phyloP scores from a whole-genome alignment of 495 filamentous ascomycete genomes.

The Letharia columbiana region DNA sequence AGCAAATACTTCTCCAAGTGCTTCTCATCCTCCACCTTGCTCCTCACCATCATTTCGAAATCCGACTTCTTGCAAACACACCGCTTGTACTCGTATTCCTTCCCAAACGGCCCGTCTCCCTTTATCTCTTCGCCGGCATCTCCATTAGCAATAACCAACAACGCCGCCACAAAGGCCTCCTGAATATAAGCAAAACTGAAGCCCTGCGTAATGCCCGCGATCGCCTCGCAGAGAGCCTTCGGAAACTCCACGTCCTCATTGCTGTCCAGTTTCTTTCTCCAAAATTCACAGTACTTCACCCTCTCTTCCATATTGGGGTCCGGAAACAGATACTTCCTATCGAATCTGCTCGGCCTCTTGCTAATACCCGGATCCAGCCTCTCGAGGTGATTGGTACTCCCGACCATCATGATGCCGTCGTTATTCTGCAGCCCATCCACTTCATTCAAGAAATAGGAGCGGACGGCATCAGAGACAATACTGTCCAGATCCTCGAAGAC shows the following conservation, averaged over 20 bases:
- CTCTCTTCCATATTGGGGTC: constrained; percentile 45
- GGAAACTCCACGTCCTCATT: constrained; percentile 50
- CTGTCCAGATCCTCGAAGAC: constrained; percentile 63
- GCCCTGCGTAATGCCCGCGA: constrained; percentile 50
- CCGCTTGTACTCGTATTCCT: not conserved
- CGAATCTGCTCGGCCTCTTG: constrained; percentile 56
- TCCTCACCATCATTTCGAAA: not conserved
- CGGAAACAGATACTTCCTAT: constrained; percentile 55
- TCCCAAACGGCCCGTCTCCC: not conserved
- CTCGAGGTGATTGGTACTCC: constrained; percentile 55
- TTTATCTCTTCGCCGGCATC: not conserved
- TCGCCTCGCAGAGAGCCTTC: constrained; percentile 37
- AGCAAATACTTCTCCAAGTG: constrained; percentile 31
- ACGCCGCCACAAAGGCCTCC: constrained; percentile 42
- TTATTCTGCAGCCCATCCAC: constrained; percentile 60
- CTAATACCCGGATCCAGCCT: constrained; percentile 51
- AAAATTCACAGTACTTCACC: constrained; percentile 47
- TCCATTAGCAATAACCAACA: constrained; percentile 10
- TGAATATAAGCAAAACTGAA: constrained; percentile 62
- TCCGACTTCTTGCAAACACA: not conserved
- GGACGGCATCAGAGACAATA: constrained; percentile 42
- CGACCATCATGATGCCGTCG: constrained; percentile 59
- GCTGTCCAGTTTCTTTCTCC: constrained; percentile 45
- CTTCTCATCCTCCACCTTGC: constrained; percentile 19
- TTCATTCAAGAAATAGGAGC: constrained; percentile 63